These are phyloP conservation scores for Lenwebbia sp. DNA, from an alignment of 345 rosid genomes.

Conservation along the genomic window DNA sequence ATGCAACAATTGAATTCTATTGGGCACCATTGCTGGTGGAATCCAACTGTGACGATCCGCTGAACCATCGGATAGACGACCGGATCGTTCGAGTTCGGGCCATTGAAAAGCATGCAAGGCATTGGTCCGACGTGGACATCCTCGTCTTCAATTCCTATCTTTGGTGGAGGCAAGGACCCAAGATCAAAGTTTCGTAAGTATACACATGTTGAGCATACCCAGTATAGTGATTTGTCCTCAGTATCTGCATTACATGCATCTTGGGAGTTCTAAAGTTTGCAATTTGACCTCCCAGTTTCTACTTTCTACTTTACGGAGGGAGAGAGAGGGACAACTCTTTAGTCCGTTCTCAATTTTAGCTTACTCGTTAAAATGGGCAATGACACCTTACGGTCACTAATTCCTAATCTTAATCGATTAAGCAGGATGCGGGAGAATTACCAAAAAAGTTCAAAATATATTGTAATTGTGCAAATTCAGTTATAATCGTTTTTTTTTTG, in stretches of 20 bases:
- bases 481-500: too few species aligned
- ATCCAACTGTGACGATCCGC: constrained; percentile 86
- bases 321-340: neutral
- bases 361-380: neutral
- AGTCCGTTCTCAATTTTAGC: neutral
- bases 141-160: constrained; percentile 78
- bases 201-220: neutral
- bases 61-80: constrained; percentile 55
- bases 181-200: constrained; percentile 73
- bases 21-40: constrained; percentile 94
- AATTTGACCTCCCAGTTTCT: neutral
- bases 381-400: neutral
- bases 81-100: constrained; percentile 62
- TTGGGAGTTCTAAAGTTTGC: neutral
- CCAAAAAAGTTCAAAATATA: too few species aligned
- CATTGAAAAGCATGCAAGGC: constrained; percentile 65
- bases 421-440: neutral
- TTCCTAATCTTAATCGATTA: neutral
- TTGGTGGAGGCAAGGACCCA: constrained; percentile 75
- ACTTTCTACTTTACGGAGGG: neutral
- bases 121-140: constrained; percentile 69
- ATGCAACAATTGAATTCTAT: constrained; percentile 75
- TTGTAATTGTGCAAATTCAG: too few species aligned
- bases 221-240: neutral
- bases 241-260: neutral